Percentiles rank a stretch among this genome's conserved stretches.
phyloP scores from a whole-genome alignment of 169 alveolate species.

The Plasmodium inui region DNA sequence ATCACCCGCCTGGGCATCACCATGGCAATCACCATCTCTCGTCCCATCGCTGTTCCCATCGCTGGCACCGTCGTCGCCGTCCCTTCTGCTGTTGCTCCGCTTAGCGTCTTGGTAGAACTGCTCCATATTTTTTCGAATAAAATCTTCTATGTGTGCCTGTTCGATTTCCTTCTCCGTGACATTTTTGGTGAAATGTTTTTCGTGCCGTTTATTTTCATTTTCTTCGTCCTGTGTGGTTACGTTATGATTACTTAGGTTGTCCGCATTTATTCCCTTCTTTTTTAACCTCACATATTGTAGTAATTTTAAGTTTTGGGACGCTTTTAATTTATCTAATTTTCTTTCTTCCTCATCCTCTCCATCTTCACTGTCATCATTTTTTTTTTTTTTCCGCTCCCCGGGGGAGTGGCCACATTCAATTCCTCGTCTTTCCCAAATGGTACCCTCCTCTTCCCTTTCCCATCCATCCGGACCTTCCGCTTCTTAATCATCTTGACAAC shows the following conservation, averaged over 20 bases:
- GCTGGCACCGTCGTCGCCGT: background rate
- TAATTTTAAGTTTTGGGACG: constrained; percentile 43
- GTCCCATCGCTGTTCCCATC: background rate
- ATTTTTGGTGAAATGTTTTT: constrained; percentile 68
- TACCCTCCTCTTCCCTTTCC: constrained; percentile 5
- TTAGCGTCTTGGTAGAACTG: constrained; percentile 28
- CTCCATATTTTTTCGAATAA: constrained; percentile 58
- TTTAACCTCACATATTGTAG: constrained; percentile 57
- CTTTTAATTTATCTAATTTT: constrained; percentile 27
- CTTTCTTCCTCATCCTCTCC: constrained; percentile 3
- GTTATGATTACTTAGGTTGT: constrained; percentile 13
- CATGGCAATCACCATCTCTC: background rate
- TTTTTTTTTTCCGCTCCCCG: background rate
- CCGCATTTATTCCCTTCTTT: constrained; percentile 69
- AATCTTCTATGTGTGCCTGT: constrained; percentile 61
- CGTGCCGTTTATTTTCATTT: constrained; percentile 37
- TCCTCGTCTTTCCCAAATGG: constrained; percentile 50
- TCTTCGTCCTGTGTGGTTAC: constrained; percentile 33
- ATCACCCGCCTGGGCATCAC: background rate
- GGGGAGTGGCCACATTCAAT: background rate
- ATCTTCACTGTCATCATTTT: background rate
- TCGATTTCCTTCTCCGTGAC: constrained; percentile 70
- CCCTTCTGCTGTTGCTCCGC: background rate
- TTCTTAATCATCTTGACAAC: constrained; percentile 20
- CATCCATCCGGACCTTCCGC: constrained; percentile 20